Evolutionary conservation across 2,329 filamentous ascomycete genomes (phyloP), one percentile per base, ranked within the genome.

Genomic region (Lachnellula subtilissima): DNA sequence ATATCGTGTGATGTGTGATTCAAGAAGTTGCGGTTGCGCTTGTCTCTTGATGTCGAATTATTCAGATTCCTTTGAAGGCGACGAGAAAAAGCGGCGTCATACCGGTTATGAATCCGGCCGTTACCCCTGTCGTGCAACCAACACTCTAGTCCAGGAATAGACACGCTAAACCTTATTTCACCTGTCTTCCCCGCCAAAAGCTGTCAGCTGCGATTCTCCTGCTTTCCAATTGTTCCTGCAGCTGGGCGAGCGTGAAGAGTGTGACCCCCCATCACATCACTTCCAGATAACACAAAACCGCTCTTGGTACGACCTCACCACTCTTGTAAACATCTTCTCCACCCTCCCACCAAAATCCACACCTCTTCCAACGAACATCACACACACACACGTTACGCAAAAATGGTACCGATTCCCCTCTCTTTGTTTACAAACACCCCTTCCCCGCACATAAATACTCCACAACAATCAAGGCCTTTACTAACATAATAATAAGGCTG

Each of bases 401-500:
- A 50, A 52, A 65, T 64, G 62, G 64, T 61, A 59, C 53, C 58
- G n/a, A 53, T 50, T 49, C 17, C 39, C 36, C 43, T n/a, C 40
- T 28, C 28, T 57, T 59, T 64, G 57, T 64, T 64, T 61, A 62
- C 59, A 54, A 52, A 28, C 39, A 51, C 45, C 36, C 45, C 52
- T 23, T 46, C 22, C 37, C 32, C 28, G 3, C 19, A 39, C 50
- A 51, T 48, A 53, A 52, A 23, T 37, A 45, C 19, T 8, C 36
- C 6, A n/a, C 22, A 23, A 12, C n/a, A 17, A 17, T 11, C 15
- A 54, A 35, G 19, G 47, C 54, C 28, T 12, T 50, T 56, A 53
- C 60, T 65, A 53, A 63, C 55, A 15, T 37, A 32, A n/a, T 23
- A 50, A 50, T 22, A 65, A 88, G 84, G 76, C 82, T 69, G 88